phyloP scores from a whole-genome alignment of 345 rosid genomes.

The Acer yangbiense region DNA sequence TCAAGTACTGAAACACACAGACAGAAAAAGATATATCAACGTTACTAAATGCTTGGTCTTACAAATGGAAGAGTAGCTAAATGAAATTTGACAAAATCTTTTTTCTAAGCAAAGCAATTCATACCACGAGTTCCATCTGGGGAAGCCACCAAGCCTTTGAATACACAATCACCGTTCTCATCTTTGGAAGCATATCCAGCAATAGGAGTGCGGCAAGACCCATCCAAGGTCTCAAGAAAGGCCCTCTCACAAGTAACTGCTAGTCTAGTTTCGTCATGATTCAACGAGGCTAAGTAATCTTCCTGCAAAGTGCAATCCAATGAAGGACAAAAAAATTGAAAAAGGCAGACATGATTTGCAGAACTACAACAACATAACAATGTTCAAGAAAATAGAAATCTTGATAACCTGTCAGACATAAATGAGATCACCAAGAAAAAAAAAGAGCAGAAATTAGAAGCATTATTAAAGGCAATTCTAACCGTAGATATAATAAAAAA shows the following conservation, averaged over 20 bases:
- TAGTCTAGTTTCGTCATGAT: constrained; percentile 92
- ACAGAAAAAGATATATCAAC: constrained; percentile 16
- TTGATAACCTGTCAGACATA: background rate
- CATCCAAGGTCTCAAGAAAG: constrained; percentile 80
- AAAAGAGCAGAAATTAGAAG: background rate
- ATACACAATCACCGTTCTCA: constrained; percentile 73
- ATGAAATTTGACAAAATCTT: background rate
- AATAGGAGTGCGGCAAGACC: constrained; percentile 97
- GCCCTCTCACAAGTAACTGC: constrained; percentile 94
- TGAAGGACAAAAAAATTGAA: background rate
- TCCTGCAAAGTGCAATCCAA: constrained; percentile 43
- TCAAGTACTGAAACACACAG: constrained; percentile 71
- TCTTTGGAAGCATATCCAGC: constrained; percentile 89
- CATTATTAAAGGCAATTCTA: background rate
- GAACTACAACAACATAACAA: background rate
- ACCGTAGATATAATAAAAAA: background rate
- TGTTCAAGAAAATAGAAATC: background rate
- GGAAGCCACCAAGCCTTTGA: constrained; percentile 92
- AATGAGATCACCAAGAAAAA: background rate
- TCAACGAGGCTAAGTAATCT: constrained; percentile 73
- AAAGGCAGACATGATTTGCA: background rate
- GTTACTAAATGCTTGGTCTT: background rate
- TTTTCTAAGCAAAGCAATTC: constrained; percentile 1
- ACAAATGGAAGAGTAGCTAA: background rate
- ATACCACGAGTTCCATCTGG: constrained; percentile 91